phyloP scores from a whole-genome alignment of 2,329 filamentous ascomycete species.

The Zopfia rhizophila region DNA sequence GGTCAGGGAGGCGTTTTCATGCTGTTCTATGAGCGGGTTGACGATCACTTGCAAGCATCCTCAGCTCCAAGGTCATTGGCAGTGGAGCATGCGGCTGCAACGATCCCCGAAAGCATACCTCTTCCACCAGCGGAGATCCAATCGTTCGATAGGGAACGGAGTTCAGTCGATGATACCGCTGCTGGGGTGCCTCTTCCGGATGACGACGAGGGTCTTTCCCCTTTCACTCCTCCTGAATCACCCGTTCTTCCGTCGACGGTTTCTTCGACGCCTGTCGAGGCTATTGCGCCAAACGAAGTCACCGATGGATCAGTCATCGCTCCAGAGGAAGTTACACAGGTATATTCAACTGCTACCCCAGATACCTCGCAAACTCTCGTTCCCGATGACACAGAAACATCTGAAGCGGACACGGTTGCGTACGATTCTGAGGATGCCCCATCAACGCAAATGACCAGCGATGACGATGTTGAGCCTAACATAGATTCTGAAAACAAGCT shows the following conservation, averaged over 20 bases:
- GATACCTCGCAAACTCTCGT: not conserved
- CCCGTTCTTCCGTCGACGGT: slow-evolving; percentile 1
- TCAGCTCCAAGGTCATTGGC: not conserved
- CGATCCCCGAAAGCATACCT: slow-evolving; percentile 26
- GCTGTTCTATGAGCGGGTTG: slow-evolving; percentile 85
- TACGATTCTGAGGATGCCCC: slow-evolving; percentile 34
- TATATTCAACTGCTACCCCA: slow-evolving; percentile 16
- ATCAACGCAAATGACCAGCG: slow-evolving; percentile 36
- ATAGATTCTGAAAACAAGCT: not conserved
- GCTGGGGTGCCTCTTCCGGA: slow-evolving; percentile 32
- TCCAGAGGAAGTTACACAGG: too few relatives aligned
- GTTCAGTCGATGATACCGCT: slow-evolving; percentile 18
- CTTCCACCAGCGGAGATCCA: slow-evolving; percentile 26
- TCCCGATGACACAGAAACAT: slow-evolving; percentile 25
- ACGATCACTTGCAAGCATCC: slow-evolving; percentile 58
- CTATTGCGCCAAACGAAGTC: too few relatives aligned
- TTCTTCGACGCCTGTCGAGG: slow-evolving; percentile 14
- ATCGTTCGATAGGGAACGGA: not conserved
- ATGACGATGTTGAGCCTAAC: slow-evolving; percentile 28
- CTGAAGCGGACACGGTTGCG: slow-evolving; percentile 23
- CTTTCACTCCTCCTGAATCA: slow-evolving; percentile 11
- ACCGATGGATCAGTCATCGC: too few relatives aligned
- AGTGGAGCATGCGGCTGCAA: not conserved
- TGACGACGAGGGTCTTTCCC: slow-evolving; percentile 25
- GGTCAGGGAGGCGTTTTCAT: slow-evolving; percentile 89